Base-by-base conservation (phyloP, 2,329 filamentous ascomycete genomes). In the Cercospora canescens region DNA sequence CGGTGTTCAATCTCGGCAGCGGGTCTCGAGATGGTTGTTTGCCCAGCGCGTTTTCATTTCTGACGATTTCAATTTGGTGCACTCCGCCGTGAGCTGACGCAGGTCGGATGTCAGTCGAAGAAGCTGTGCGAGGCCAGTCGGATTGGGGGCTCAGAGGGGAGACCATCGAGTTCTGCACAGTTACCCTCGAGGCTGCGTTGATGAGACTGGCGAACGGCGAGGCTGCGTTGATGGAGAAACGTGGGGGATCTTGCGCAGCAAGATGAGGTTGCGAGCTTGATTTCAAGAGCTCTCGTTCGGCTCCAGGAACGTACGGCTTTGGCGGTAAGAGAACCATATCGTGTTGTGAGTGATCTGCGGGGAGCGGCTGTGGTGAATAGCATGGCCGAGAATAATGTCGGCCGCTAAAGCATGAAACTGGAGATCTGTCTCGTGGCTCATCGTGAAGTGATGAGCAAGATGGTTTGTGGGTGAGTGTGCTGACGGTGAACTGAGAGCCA, bases 371-470 rank as follows among this genome's bases (percentile, higher is more conserved):
- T 14, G 50, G 60, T 12, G 50, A 61, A 16, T 61, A 18, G 28
- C 30, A 26, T 37, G 18, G 48, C n/a, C 34, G 6, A 28, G 48
- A 28, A 26, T 37, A 39, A 14, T 55, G 35, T 16, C 39, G 11
- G 16, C 30, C 50, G 8, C 50, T 55, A n/a, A 59, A 67, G 12
- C 62, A 28, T 8, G 66, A 68, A 4, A 70, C 63, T 14, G 67
- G 69, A 18, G 69, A 70, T 54, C 41, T 61, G 16, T 69, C 65
- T 48, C 62, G 45, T 21, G 64, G 55, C 18, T 61, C 67, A 14
- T 67, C 67, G 9, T 52, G 58, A 52, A 67, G 59, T 16, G 69
- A 70, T 11, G 67, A 54, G 34, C 63, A 66, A 9, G 69, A 69
- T 24, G 63, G n/a, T 57, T 63, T 69, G 52, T 60, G 64, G 8